phyloP scores from a whole-genome alignment of 805 yeast genomes.

The Pichia thaimueangensis region DNA sequence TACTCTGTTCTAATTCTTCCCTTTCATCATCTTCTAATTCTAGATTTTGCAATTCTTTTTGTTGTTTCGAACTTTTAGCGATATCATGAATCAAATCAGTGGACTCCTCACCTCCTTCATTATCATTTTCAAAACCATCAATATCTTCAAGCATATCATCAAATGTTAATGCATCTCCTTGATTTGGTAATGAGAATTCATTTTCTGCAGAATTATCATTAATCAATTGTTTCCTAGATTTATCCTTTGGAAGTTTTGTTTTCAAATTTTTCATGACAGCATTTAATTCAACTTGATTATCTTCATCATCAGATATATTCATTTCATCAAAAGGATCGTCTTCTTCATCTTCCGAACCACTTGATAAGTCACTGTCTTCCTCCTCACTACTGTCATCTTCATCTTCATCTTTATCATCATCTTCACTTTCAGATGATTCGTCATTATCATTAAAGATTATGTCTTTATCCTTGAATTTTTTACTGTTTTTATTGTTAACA shows the following conservation, averaged over 20 bases:
- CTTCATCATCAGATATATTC: slow-evolving; percentile 31
- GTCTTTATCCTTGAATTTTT: slow-evolving; percentile 11
- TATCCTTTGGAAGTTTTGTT: slow-evolving; percentile 30
- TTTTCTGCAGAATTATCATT: slow-evolving; percentile 54
- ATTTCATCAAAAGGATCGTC: slow-evolving; percentile 26
- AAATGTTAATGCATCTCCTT: slow-evolving; percentile 52
- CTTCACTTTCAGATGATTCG: slow-evolving; percentile 14
- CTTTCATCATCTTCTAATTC: slow-evolving; percentile 12
- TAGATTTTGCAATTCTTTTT: slow-evolving; percentile 12
- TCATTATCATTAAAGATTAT: slow-evolving; percentile 1
- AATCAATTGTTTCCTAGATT: slow-evolving; percentile 41
- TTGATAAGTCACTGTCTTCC: slow-evolving; percentile 11
- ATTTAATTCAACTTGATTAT: slow-evolving; percentile 38
- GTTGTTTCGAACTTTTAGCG: slow-evolving; percentile 29
- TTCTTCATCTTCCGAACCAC: slow-evolving; percentile 9
- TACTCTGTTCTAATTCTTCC: slow-evolving; percentile 18
- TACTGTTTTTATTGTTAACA: neutral
- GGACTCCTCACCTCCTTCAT: slow-evolving; percentile 26
- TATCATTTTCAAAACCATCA: slow-evolving; percentile 25
- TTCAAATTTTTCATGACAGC: slow-evolving; percentile 39
- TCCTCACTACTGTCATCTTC: slow-evolving; percentile 15
- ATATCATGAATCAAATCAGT: slow-evolving; percentile 38
- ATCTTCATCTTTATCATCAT: slow-evolving; percentile 22
- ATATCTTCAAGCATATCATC: slow-evolving; percentile 71
- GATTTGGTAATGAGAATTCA: slow-evolving; percentile 62